Percentiles rank a stretch among this genome's conserved stretches.
These are phyloP conservation scores for Eragrostis nindensis DNA, from an alignment of 176 grass and related monocot genomes.

Conservation along the genomic window DNA sequence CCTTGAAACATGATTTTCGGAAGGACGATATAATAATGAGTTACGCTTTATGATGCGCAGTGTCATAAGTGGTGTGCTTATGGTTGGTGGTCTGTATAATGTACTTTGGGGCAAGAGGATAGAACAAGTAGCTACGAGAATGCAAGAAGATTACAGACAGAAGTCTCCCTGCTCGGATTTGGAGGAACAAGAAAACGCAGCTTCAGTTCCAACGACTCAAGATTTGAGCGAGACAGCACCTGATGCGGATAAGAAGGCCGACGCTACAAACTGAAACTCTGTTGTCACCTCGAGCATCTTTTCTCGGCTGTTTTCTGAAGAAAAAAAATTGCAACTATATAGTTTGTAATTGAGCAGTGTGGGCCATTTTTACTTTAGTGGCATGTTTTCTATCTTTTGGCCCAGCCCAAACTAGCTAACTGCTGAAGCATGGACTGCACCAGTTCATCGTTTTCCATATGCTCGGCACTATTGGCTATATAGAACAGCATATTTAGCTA, in stretches of 20 bases:
- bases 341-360: no score
- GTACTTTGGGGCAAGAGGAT: slow-evolving; percentile 55
- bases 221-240: slow-evolving; percentile 1
- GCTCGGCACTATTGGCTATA: no score
- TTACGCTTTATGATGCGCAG: background rate
- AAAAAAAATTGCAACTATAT: no score
- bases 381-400: no score
- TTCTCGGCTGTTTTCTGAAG: no score
- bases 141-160: background rate
- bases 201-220: background rate
- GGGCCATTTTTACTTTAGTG: no score
- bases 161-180: slow-evolving; percentile 16
- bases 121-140: slow-evolving; percentile 26
- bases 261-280: background rate
- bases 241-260: background rate
- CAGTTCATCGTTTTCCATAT: no score
- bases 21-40: slow-evolving; percentile 26
- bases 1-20: background rate
- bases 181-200: slow-evolving; percentile 22
- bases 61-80: slow-evolving; percentile 49
- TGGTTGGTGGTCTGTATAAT: slow-evolving; percentile 59
- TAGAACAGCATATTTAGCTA: no score
- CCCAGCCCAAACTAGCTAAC: no score
- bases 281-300: background rate
- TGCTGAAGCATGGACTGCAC: no score